Conservation (phyloP, 2,329 filamentous ascomycete genomes). For the Huntiella decipiens region DNA sequence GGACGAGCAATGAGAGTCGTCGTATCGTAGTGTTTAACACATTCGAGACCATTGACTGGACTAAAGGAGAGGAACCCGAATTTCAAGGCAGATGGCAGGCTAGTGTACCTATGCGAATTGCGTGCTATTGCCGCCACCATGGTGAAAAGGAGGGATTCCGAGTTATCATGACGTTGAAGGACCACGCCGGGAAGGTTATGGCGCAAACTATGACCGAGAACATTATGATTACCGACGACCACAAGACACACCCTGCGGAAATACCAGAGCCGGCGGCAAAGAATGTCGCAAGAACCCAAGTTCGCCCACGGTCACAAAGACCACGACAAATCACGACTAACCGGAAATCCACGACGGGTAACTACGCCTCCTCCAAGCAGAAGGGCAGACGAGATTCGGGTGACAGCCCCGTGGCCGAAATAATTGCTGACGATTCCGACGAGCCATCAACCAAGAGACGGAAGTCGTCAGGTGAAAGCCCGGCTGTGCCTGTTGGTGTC, state of each 20-base stretch:
- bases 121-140: conserved; percentile 92
- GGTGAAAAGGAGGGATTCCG: conserved; percentile 75
- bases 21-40: conserved; percentile 86
- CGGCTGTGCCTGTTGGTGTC: conserved; percentile 53
- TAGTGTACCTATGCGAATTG: conserved; percentile 82
- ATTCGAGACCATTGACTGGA: conserved; percentile 70
- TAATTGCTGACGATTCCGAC: conserved; percentile 12
- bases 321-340: conserved; percentile 13
- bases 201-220: conserved; percentile 72
- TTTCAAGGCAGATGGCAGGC: conserved; percentile 50
- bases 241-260: conserved; percentile 54
- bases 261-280: conserved; percentile 3
- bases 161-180: conserved; percentile 89
- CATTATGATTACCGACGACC: conserved; percentile 95
- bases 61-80: conserved; percentile 29
- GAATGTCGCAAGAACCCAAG: conserved; percentile 4
- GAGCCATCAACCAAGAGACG: conserved; percentile 55
- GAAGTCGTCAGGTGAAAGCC: conserved; percentile 45
- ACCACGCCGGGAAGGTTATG: conserved; percentile 54
- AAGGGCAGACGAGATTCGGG: conserved; percentile 8
- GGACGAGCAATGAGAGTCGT: conserved; percentile 60
- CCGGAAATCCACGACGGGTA: conserved; percentile 8
- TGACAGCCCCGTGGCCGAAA: conserved; percentile 3
- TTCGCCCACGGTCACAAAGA: conserved; percentile 20
- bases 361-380: background rate